A percentile compares a stretch with the other conserved stretches of the same genome.
Conservation (phyloP, 805 yeast species). For the Isabelozyma pseudorhagii region DNA sequence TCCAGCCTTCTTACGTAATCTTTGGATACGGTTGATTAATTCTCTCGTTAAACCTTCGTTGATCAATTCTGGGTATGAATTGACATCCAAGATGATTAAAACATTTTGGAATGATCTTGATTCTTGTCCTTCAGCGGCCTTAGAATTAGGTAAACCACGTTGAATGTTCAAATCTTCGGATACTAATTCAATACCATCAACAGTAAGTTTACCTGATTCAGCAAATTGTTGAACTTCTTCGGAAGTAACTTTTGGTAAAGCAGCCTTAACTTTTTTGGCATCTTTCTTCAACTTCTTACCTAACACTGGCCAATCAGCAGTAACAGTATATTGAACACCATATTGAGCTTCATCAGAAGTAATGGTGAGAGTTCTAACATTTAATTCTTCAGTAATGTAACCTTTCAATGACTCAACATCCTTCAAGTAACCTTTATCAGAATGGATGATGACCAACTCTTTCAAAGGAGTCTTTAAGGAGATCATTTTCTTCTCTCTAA, state of each 20-base stretch:
- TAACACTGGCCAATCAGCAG: slow-evolving; percentile 98
- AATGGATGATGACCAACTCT: slow-evolving; percentile 79
- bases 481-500: slow-evolving; percentile 93
- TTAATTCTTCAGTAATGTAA: slow-evolving; percentile 87
- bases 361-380: slow-evolving; percentile 82
- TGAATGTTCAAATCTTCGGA: slow-evolving; percentile 86
- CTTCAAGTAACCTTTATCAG: slow-evolving; percentile 66
- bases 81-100: slow-evolving; percentile 83
- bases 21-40: slow-evolving; percentile 93
- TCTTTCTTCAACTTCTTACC: slow-evolving; percentile 97
- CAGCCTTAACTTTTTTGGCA: slow-evolving; percentile 91
- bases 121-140: slow-evolving; percentile 70
- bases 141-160: slow-evolving; percentile 78
- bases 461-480: slow-evolving; percentile 94
- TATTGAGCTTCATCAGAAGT: slow-evolving; percentile 89
- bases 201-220: slow-evolving; percentile 68
- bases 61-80: slow-evolving; percentile 80
- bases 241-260: slow-evolving; percentile 77
- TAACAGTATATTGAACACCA: slow-evolving; percentile 89
- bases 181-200: slow-evolving; percentile 85
- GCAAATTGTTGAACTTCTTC: slow-evolving; percentile 78
- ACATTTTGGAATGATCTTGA: slow-evolving; percentile 87
- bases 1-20: slow-evolving; percentile 94
- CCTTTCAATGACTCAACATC: slow-evolving; percentile 75
- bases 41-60: slow-evolving; percentile 97